Percentiles rank a stretch among this genome's conserved stretches.
phyloP scores from a whole-genome alignment of 2,329 filamentous ascomycete species.

The Blastomyces parvus region DNA sequence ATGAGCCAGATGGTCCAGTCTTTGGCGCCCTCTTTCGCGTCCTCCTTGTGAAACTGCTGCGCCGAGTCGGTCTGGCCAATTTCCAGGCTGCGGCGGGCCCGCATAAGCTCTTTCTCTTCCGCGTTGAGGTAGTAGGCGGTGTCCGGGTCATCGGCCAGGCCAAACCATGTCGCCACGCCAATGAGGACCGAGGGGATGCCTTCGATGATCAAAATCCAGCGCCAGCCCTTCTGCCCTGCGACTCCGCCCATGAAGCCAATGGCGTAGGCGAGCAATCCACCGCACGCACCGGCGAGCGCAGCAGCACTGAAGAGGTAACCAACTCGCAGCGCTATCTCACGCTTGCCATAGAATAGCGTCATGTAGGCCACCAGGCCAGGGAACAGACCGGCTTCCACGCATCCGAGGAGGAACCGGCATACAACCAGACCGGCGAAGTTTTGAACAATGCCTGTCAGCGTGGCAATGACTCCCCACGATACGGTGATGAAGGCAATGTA shows the following conservation, averaged over 20 bases:
- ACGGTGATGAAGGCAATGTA: constrained; percentile 52
- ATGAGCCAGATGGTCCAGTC: constrained; percentile 73
- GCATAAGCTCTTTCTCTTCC: constrained; percentile 52
- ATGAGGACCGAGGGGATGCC: constrained; percentile 49
- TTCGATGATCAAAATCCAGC: constrained; percentile 56
- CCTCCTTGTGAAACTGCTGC: constrained; percentile 48
- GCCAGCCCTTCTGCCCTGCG: constrained; percentile 56
- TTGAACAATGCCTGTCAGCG: constrained; percentile 54
- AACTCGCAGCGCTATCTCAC: constrained; percentile 61
- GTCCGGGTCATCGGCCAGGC: constrained; percentile 58
- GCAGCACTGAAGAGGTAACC: constrained; percentile 58
- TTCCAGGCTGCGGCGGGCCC: constrained; percentile 42
- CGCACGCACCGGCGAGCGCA: constrained; percentile 61
- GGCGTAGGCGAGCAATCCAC: constrained; percentile 63
- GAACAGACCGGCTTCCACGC: constrained; percentile 61
- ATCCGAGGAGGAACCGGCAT: constrained; percentile 58
- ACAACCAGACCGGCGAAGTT: constrained; percentile 58
- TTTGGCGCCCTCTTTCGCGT: constrained; percentile 56
- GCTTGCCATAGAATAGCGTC: constrained; percentile 66
- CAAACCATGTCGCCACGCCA: constrained; percentile 47
- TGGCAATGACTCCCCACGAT: constrained; percentile 44
- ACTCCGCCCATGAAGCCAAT: constrained; percentile 65
- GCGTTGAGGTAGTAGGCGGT: constrained; percentile 52
- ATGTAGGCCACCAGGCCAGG: constrained; percentile 60
- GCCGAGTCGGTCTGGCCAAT: constrained; percentile 41